phyloP scores from a whole-genome alignment of 768 basidiomycete genomes.

The Rhodotorula toruloides region DNA sequence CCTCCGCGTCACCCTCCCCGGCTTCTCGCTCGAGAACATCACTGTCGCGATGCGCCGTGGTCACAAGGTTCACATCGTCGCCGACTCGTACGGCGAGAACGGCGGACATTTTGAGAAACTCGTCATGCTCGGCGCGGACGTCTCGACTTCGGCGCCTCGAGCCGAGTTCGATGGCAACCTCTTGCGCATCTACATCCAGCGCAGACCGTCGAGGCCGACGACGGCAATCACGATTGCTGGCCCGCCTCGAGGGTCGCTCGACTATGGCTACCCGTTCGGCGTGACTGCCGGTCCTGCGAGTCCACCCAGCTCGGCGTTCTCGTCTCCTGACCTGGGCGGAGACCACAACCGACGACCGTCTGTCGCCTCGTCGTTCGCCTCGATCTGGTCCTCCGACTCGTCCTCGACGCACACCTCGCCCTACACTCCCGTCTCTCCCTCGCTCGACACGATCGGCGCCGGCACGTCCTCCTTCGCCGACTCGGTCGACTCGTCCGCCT shows the following conservation, averaged over 20 bases:
- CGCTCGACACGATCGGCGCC: not conserved
- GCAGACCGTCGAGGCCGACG: slow-evolving; percentile 22
- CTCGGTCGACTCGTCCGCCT: not conserved
- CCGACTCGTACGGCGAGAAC: slow-evolving; percentile 34
- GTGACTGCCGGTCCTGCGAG: too few relatives aligned
- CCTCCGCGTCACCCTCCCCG: slow-evolving; percentile 29
- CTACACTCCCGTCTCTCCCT: not conserved
- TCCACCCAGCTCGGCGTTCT: not conserved
- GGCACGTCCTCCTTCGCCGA: not conserved
- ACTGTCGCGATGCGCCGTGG: slow-evolving; percentile 39
- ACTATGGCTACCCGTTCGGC: not conserved
- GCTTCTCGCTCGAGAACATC: slow-evolving; percentile 39
- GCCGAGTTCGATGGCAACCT: slow-evolving; percentile 35
- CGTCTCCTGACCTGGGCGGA: slow-evolving; percentile 12
- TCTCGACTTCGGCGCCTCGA: slow-evolving; percentile 16
- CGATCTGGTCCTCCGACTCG: not conserved
- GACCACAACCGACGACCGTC: slow-evolving; percentile 11
- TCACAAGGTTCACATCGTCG: slow-evolving; percentile 38
- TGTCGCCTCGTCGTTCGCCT: slow-evolving; percentile 12
- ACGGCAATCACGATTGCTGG: not conserved
- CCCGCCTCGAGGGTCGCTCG: not conserved
- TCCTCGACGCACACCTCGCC: not conserved
- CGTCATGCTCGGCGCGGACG: slow-evolving; percentile 25
- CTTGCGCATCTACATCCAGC: slow-evolving; percentile 24
- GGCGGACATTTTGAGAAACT: slow-evolving; percentile 40